These are phyloP conservation scores for Starmera amethionina DNA, from an alignment of 805 yeast genomes.

Conservation along the genomic window DNA sequence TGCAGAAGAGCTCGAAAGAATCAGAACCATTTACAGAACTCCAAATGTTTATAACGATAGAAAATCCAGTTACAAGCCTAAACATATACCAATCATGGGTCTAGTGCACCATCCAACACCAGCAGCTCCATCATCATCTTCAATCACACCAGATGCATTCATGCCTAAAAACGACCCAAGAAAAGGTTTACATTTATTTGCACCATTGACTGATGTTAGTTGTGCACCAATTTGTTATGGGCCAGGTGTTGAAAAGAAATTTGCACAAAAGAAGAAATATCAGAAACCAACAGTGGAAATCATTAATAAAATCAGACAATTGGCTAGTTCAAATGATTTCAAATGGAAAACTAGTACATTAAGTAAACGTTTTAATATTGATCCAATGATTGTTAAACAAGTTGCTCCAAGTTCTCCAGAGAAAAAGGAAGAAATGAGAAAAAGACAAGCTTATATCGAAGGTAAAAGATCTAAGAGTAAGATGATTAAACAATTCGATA, in stretches of 20 bases:
- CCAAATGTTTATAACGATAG: conserved; percentile 53
- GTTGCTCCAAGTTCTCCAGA: conserved; percentile 35
- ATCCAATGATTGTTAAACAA: conserved; percentile 42
- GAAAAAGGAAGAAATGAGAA: conserved; percentile 34
- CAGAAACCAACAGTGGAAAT: conserved; percentile 51
- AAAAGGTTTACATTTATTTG: conserved; percentile 24
- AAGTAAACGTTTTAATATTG: conserved; percentile 48
- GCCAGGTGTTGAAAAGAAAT: conserved; percentile 7
- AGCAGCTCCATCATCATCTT: conserved; percentile 43
- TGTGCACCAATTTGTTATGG: conserved; percentile 20
- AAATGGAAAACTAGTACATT: conserved; percentile 54
- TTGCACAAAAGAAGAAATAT: conserved; percentile 27
- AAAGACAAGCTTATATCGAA: conserved; percentile 35
- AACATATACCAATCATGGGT: conserved; percentile 46
- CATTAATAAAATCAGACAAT: conserved; percentile 42
- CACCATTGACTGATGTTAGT: conserved; percentile 15
- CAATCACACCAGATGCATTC: conserved; percentile 57
- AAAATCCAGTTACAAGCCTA: conserved; percentile 59
- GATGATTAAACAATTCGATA: not conserved
- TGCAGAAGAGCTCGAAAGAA: not conserved
- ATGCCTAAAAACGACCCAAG: conserved; percentile 56
- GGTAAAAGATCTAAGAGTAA: conserved; percentile 4
- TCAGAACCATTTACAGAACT: conserved; percentile 15
- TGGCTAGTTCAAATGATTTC: conserved; percentile 50
- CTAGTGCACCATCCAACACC: conserved; percentile 56